Evolutionary conservation across 208 protist species (phyloP).

Genomic region (Naegleria fowleri): DNA sequence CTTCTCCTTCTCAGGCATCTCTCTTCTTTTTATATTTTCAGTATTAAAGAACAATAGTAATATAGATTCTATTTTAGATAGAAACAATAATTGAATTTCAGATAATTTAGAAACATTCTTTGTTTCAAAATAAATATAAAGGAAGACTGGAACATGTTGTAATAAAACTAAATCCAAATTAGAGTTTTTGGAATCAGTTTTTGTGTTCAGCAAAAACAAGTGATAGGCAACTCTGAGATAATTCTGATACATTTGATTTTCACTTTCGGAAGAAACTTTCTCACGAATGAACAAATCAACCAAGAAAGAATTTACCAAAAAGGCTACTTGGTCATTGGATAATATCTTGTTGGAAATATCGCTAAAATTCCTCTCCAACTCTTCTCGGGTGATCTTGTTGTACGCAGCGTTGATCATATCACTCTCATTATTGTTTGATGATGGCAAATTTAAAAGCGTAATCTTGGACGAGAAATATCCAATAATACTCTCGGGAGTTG

Average conservation of each 20-base stretch:
- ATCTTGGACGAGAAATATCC: too few species aligned
- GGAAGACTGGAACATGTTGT: not conserved
- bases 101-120: not conserved
- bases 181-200: not conserved
- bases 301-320: not conserved
- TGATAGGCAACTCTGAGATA: not conserved
- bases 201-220: not conserved
- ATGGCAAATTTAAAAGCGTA: too few species aligned
- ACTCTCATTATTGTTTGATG: too few species aligned
- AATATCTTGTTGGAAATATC: not conserved
- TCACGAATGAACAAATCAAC: not conserved
- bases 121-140: not conserved
- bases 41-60: not conserved
- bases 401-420: too few species aligned
- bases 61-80: not conserved
- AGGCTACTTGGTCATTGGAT: not conserved
- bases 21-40: not conserved
- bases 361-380: not conserved
- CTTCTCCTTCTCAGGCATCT: not conserved
- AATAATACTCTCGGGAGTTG: too few species aligned
- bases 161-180: not conserved
- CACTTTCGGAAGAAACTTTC: not conserved
- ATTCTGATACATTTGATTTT: not conserved
- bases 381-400: not conserved
- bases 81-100: not conserved